These are phyloP conservation scores for Cutaneotrichosporon dermatis DNA, from an alignment of 1,284 basidiomycete species.

Conservation along the genomic window DNA sequence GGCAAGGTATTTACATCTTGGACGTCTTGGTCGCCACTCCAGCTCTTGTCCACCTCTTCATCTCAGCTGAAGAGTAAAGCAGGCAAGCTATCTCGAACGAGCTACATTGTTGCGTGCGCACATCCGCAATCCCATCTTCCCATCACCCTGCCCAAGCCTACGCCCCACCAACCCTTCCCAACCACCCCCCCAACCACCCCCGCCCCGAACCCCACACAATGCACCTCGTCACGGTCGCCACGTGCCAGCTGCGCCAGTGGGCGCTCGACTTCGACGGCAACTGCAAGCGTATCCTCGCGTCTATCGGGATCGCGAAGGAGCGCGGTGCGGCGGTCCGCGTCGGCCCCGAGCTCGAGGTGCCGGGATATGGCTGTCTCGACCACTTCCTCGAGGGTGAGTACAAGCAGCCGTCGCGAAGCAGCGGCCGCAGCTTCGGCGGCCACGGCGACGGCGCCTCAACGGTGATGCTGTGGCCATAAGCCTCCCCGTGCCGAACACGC, in stretches of 20 bases:
- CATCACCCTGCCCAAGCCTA: not conserved
- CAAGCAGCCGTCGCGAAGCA: too few relatives aligned
- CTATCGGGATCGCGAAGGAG: constrained; percentile 81
- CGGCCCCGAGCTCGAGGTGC: constrained; percentile 98
- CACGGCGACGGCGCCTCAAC: too few relatives aligned
- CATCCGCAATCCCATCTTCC: too few relatives aligned
- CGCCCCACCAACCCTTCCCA: not conserved
- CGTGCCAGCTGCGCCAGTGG: constrained; percentile 90
- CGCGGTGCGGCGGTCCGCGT: constrained; percentile 87
- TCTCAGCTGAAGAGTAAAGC: too few relatives aligned
- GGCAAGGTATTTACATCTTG: too few relatives aligned
- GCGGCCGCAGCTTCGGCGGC: too few relatives aligned
- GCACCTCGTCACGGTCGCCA: constrained; percentile 68
- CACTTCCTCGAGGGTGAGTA: constrained; percentile 58
- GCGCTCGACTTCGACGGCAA: constrained; percentile 93
- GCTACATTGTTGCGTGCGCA: too few relatives aligned
- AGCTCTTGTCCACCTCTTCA: too few relatives aligned
- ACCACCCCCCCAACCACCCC: not conserved
- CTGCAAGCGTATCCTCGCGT: constrained; percentile 80
- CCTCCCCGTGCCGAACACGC: too few relatives aligned
- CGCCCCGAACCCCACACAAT: constrained; percentile 3
- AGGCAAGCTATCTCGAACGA: too few relatives aligned
- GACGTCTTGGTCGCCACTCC: too few relatives aligned
- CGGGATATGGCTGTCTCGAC: constrained; percentile 91
- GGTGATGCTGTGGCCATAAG: too few relatives aligned